These are phyloP conservation scores for Blastocystis sp. DNA, from an alignment of 352 stramenopile genomes.

Conservation along the genomic window DNA sequence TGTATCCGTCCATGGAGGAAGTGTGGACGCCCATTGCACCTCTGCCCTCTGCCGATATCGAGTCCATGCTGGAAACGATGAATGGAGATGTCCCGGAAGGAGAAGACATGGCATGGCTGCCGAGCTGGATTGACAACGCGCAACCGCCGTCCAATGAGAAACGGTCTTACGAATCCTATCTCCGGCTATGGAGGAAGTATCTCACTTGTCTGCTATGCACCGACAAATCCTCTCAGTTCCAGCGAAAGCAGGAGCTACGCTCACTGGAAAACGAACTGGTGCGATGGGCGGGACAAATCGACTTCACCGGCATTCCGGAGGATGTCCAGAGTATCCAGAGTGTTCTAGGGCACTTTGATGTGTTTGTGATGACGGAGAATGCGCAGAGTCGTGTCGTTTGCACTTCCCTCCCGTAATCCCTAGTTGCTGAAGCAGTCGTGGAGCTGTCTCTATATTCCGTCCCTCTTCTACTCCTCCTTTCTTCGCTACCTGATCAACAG, in stretches of 20 bases:
- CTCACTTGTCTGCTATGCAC: background rate
- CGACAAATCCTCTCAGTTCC: background rate
- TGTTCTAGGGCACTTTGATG: background rate
- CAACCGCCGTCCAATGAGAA: background rate
- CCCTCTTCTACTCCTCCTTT: conserved; percentile 21
- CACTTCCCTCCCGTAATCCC: background rate
- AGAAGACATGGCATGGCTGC: background rate
- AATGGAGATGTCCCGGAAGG: background rate
- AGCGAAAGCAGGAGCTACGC: background rate
- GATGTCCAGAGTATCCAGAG: conserved; percentile 18
- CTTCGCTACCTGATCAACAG: background rate
- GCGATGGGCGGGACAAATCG: background rate
- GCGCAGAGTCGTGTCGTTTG: conserved; percentile 4
- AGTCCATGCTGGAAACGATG: too few species aligned
- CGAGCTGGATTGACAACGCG: background rate
- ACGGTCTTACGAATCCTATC: background rate
- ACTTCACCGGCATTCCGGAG: background rate
- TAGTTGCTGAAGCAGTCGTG: conserved; percentile 49
- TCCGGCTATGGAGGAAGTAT: background rate
- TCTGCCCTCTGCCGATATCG: too few species aligned
- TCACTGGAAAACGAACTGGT: background rate
- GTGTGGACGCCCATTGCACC: background rate
- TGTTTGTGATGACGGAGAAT: conserved; percentile 55
- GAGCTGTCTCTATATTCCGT: conserved; percentile 33
- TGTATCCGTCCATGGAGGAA: background rate